Base-by-base conservation (phyloP, 768 basidiomycete species). In the Pleurotus tuber-regium region DNA sequence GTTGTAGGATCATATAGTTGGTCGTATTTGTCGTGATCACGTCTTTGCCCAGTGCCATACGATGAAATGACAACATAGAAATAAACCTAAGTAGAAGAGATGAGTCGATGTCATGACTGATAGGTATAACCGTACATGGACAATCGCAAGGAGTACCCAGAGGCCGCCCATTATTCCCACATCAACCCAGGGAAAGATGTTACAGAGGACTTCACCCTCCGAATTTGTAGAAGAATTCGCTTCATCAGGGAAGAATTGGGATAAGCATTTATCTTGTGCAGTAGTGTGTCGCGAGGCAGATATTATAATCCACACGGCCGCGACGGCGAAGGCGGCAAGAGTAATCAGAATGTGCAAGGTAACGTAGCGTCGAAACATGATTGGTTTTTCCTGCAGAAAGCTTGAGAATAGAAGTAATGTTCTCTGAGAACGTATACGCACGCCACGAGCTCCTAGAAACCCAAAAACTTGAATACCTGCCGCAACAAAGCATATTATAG, bases 111-210 rank as follows among this genome's bases (percentile, higher is more conserved):
- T 26, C 6, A 12, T 12, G 36, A 10, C 14, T 18, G n/a, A 14
- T 4, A 40, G 36, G 4, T 8, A 25, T 29, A 29, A 49, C 28
- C 84, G 59, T 66, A 87, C 87, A 66, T 96, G 92, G 29, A 89
- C 71, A 54, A 86, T 72, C n/a, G 79, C 80, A 23, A 97, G 73
- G 12, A 97, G 62, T 8, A 89, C 67, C 90, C 94, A 98, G 4
- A 97, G 73, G 6, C 82, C 91, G 16, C 77, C 87, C 92, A 98
- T 95, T 51, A 98, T 71, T 30, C 95, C 95, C 11, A 97, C 74
- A 60, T 90, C 89, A 8, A 92, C 89, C 91, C 93, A 97, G 4
- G 92, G 77, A 63, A 98, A 96, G 50, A 97, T 87, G 41, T 85
- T 75, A 70, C 97, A 99, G 19, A 98, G 76, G 4, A 79, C 83